Conservation (phyloP, 495 filamentous ascomycete species). For the Symbiotaphrina buchneri region DNA sequence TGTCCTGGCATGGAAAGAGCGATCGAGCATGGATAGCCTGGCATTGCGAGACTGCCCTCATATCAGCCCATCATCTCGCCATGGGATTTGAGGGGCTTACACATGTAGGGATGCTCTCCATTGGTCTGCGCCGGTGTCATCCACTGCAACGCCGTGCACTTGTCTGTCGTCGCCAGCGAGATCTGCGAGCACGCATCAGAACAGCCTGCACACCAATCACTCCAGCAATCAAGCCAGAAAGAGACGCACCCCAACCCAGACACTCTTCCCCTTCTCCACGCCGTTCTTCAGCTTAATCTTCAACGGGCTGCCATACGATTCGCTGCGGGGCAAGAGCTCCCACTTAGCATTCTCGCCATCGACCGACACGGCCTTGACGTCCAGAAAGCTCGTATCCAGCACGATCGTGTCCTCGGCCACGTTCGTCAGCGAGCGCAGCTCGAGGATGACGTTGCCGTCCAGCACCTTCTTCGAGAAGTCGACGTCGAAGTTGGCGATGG, state of each 20-base stretch:
- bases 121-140: constrained; percentile 80
- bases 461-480: constrained; percentile 59
- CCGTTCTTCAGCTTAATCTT: constrained; percentile 43
- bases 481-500: constrained; percentile 53
- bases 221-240: constrained; percentile 1
- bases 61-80: not conserved
- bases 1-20: constrained; percentile 92
- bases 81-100: constrained; percentile 15
- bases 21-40: constrained; percentile 89
- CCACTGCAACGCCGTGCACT: constrained; percentile 89
- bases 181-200: constrained; percentile 19
- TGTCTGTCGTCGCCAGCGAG: constrained; percentile 44
- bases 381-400: constrained; percentile 67
- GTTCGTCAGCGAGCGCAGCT: constrained; percentile 48
- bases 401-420: constrained; percentile 49
- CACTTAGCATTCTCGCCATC: constrained; percentile 37
- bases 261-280: constrained; percentile 31
- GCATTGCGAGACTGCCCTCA: constrained; percentile 55
- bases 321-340: constrained; percentile 40
- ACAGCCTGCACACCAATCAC: not conserved
- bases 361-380: constrained; percentile 42
- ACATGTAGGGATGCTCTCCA: constrained; percentile 89
- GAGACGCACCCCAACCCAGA: constrained; percentile 34
- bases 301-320: constrained; percentile 63
- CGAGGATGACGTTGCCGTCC: constrained; percentile 48